These are phyloP conservation scores for Candida bentonensis DNA, from an alignment of 805 yeast species.

Conservation along the genomic window DNA sequence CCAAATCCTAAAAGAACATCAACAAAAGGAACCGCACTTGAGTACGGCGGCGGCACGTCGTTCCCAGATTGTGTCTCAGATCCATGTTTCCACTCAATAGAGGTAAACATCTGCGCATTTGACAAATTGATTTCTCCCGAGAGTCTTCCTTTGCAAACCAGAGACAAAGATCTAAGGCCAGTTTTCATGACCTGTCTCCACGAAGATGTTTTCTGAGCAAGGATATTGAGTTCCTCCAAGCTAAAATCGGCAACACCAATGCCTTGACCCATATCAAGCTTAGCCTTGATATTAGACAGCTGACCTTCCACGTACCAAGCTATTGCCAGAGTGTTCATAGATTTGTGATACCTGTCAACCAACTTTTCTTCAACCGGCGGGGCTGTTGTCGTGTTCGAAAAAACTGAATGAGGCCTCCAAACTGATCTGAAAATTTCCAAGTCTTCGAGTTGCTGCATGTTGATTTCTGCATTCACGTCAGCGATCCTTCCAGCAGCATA, in stretches of 20 bases:
- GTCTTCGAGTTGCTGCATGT: background rate
- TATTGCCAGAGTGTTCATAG: background rate
- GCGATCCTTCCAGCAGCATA: background rate
- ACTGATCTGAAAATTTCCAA: background rate
- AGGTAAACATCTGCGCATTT: background rate
- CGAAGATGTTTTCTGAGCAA: background rate
- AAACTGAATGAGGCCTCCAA: background rate
- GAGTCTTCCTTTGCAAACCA: background rate
- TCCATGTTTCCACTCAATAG: background rate
- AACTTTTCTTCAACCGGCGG: background rate
- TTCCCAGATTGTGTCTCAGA: too few species aligned
- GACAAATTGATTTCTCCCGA: background rate
- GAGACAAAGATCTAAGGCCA: background rate
- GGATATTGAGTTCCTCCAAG: background rate
- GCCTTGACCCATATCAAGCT: background rate
- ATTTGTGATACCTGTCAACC: background rate
- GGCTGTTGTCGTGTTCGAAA: background rate
- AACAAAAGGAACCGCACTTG: background rate
- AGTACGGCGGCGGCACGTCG: background rate
- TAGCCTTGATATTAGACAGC: background rate
- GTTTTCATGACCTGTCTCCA: background rate
- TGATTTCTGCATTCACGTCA: background rate
- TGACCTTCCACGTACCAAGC: constrained; percentile 1
- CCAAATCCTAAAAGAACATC: background rate
- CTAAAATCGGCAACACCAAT: background rate